Evolutionary conservation across 78 protist species (phyloP), one percentile per base, ranked within the genome.

Genomic region (Monosiga brevicollis): DNA sequence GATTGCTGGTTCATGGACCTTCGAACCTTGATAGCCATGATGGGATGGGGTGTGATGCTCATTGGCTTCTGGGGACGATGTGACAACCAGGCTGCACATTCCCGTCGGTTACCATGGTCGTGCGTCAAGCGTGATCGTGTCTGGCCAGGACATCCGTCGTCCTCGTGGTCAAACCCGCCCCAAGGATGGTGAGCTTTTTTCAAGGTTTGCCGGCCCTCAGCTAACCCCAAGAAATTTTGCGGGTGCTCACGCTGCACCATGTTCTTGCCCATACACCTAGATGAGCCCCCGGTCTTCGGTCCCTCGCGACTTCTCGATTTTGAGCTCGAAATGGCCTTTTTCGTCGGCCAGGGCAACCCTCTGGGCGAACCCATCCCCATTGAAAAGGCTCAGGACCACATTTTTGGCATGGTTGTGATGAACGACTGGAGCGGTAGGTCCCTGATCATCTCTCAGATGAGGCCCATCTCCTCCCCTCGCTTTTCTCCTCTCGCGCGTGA

Each of bases 21-120:
- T n/a, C n/a, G n/a, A n/a, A n/a, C n/a, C n/a, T n/a, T n/a, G n/a
- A 55, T 55, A 23, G 71, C 11, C 37, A 36, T 39, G 40, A 76
- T 76, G 38, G 22, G 79, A 24, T 76, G 55, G 22, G 38, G 22
- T 76, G 32, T 11, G 20, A 11, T 38, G 36, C 22, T 36, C 22
- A 20, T 76, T 76, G 79, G 20, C 22, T 24, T 36, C 22, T 22
- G 23, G 2, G 35, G 42, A 22, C 32, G 3, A 3, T 11, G 23
- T 9, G 35, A 22, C 9, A 22, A 11, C 2, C 76, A 62, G 76
- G 74, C 83, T 87, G 42, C 95, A 91, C 76, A 36, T 95, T 22
- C 98, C 98, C 72, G 93, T 96, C 72, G 97, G 96, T 35, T 96
- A 96, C 87, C 98, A 96, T 86, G 98, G 97, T 73, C 92, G 97